These are phyloP conservation scores for Arthromyces matolae DNA, from an alignment of 768 basidiomycete species.

Conservation along the genomic window DNA sequence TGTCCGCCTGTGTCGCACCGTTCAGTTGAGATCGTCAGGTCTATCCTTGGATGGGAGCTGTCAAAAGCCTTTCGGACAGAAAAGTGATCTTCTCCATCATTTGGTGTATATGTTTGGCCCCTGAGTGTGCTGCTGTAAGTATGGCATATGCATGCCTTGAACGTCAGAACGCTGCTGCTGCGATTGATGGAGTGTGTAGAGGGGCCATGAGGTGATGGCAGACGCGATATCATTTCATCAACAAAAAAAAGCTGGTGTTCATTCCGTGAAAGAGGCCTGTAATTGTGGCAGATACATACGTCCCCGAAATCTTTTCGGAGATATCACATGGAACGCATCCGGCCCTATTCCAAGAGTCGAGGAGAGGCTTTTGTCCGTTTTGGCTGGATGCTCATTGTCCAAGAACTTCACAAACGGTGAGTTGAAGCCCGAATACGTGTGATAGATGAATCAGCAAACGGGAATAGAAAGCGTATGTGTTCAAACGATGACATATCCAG, in stretches of 20 bases:
- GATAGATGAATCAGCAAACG: no score
- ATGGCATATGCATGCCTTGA: not conserved
- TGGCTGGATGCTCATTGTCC: not conserved
- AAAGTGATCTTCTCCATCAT: slow-evolving; percentile 16
- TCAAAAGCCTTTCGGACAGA: slow-evolving; percentile 9
- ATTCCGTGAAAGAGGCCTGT: not conserved
- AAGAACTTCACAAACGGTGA: not conserved
- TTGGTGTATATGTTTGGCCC: slow-evolving; percentile 2
- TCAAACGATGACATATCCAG: no score
- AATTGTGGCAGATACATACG: no score
- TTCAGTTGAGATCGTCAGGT: slow-evolving; percentile 11
- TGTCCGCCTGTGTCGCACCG: slow-evolving; percentile 13
- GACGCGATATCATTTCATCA: not conserved
- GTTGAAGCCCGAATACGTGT: no score
- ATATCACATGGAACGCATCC: not conserved
- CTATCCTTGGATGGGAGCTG: slow-evolving; percentile 14
- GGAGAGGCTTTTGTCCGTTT: not conserved
- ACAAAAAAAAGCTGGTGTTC: no score
- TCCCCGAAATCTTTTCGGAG: no score
- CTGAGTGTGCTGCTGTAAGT: no score
- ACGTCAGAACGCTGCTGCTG: slow-evolving; percentile 10
- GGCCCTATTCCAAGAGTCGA: not conserved
- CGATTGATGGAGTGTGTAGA: slow-evolving; percentile 8
- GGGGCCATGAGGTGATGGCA: not conserved
- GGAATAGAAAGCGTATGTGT: no score